Conservation (phyloP, 441 rosid genomes). For the Cnidoscolus chayamansa region DNA sequence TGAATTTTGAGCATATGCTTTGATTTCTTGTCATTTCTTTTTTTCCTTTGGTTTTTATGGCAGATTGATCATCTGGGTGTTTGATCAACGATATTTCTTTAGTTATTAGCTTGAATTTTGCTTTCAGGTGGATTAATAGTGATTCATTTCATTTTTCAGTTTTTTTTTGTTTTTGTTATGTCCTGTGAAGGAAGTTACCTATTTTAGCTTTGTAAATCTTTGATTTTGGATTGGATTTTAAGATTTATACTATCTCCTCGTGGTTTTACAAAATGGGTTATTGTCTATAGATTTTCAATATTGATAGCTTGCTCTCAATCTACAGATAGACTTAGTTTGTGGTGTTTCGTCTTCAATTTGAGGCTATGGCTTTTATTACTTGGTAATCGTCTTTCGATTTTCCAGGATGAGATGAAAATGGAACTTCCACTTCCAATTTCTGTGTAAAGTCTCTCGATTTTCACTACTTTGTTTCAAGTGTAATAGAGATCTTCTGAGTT, state of each 20-base stretch:
- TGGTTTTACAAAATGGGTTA: not conserved
- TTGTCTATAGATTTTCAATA: not conserved
- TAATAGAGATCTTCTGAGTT: not conserved
- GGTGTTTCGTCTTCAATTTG: conserved; percentile 8
- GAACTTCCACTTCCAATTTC: not conserved
- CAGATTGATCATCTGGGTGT: conserved; percentile 29
- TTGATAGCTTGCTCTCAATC: not conserved
- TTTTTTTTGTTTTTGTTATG: not conserved
- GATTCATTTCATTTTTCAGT: not conserved
- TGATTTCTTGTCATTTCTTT: conserved; percentile 14
- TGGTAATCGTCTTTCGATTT: not conserved
- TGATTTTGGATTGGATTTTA: conserved; percentile 4
- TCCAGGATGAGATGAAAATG: not conserved
- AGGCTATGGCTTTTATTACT: not conserved
- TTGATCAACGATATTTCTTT: conserved; percentile 17
- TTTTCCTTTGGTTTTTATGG: conserved; percentile 3
- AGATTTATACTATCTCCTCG: not conserved
- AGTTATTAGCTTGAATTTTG: conserved; percentile 21
- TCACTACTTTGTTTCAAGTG: not conserved
- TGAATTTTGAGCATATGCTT: conserved; percentile 15
- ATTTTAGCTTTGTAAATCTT: not conserved
- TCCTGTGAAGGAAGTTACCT: not conserved
- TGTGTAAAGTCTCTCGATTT: not conserved
- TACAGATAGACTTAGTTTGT: not conserved
- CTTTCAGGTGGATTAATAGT: not conserved